These are phyloP conservation scores for Candida quercuum DNA, from an alignment of 805 yeast species.

Conservation along the genomic window DNA sequence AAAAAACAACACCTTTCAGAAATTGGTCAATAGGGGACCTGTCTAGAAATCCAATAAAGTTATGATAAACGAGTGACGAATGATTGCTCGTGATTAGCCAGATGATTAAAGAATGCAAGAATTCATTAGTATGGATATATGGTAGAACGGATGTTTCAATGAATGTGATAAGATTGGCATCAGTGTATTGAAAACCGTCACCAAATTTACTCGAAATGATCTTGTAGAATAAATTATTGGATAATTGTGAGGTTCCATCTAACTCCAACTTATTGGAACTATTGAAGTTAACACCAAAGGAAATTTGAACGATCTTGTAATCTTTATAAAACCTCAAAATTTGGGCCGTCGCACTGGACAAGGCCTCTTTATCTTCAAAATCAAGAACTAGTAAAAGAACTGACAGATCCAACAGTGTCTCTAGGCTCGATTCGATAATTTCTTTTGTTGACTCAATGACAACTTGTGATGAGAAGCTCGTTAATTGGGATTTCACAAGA, in stretches of 20 bases:
- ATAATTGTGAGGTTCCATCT: slow-evolving; percentile 11
- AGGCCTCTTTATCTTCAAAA: slow-evolving; percentile 25
- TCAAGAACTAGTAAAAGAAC: slow-evolving; percentile 32
- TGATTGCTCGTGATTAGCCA: slow-evolving; percentile 9
- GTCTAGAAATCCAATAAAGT: slow-evolving; percentile 13
- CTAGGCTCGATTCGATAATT: slow-evolving; percentile 23
- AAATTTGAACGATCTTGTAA: slow-evolving; percentile 13
- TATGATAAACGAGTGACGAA: slow-evolving; percentile 11
- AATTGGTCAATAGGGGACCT: slow-evolving; percentile 16
- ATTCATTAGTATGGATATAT: slow-evolving; percentile 15
- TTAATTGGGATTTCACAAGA: slow-evolving; percentile 18
- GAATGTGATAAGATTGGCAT: slow-evolving; percentile 8
- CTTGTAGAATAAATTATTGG: slow-evolving; percentile 9
- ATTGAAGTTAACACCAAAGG: slow-evolving; percentile 14
- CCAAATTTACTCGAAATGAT: slow-evolving; percentile 8
- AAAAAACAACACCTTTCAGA: slow-evolving; percentile 18
- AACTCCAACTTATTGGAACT: slow-evolving; percentile 10
- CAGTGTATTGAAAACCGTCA: slow-evolving; percentile 13
- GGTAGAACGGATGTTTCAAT: slow-evolving; percentile 12
- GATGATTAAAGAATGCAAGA: slow-evolving; percentile 8
- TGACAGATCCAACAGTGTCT: slow-evolving; percentile 28
- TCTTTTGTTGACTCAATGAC: slow-evolving; percentile 25
- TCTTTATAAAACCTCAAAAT: slow-evolving; percentile 14
- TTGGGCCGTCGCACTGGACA: slow-evolving; percentile 12
- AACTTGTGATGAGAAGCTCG: slow-evolving; percentile 17